These are phyloP conservation scores for Colletotrichum chrysophilum DNA, from an alignment of 2,329 filamentous ascomycete genomes.

Conservation along the genomic window DNA sequence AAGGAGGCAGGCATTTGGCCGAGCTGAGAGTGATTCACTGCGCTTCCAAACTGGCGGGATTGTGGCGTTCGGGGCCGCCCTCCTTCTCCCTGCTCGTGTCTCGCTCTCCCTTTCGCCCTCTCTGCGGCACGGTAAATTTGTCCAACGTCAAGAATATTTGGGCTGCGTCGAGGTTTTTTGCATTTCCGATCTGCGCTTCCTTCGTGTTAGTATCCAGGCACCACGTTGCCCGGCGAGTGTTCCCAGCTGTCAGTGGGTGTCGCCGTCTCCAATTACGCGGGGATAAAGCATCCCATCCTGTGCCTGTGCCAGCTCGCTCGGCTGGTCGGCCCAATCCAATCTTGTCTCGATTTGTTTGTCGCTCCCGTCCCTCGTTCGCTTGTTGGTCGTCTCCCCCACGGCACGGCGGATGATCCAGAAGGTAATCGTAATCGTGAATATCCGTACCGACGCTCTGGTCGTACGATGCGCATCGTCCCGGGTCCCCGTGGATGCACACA, in stretches of 20 bases:
- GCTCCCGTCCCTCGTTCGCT: background rate
- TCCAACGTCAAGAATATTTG: background rate
- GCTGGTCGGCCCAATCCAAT: background rate
- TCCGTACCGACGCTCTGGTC: background rate
- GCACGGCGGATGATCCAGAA: background rate
- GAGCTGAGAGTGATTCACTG: background rate
- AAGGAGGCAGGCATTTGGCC: background rate
- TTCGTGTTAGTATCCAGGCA: background rate
- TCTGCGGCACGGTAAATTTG: background rate
- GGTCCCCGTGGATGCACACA: background rate
- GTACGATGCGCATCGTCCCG: background rate
- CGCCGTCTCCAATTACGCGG: background rate
- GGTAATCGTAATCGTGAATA: background rate
- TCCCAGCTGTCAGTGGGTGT: background rate
- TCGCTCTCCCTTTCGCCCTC: background rate
- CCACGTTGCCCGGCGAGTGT: background rate
- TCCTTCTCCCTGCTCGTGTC: background rate
- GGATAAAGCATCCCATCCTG: background rate
- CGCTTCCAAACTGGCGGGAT: background rate
- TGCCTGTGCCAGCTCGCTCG: background rate
- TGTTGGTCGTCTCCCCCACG: background rate
- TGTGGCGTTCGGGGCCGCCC: background rate
- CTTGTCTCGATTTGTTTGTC: background rate
- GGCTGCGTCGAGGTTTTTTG: background rate
- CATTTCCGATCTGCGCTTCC: background rate